Evolutionary conservation across 2,329 filamentous ascomycete genomes (phyloP).

Genomic region (Curvularia verruculosa): DNA sequence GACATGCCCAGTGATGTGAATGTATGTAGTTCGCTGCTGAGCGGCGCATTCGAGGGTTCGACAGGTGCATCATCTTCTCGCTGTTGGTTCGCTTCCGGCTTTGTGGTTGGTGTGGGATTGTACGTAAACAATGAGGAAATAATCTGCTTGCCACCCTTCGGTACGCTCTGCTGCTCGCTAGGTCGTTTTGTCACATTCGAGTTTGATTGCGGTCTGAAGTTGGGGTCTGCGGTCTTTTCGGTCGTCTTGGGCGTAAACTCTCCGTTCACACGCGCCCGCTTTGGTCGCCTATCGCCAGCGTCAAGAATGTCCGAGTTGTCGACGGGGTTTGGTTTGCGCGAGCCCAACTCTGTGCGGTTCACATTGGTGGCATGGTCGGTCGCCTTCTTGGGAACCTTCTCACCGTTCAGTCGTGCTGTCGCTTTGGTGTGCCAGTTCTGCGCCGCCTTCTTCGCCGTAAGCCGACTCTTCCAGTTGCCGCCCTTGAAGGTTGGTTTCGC

Average conservation of each 20-base stretch:
- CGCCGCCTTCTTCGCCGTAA: conserved; percentile 75
- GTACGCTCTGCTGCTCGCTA: conserved; percentile 42
- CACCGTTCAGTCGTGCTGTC: conserved; percentile 40
- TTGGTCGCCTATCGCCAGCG: conserved; percentile 35
- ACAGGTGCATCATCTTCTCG: conserved; percentile 55
- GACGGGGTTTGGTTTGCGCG: conserved; percentile 23
- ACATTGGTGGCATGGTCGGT: conserved; percentile 34
- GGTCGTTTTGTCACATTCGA: conserved; percentile 34
- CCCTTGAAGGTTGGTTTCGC: conserved; percentile 75
- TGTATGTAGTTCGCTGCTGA: conserved; percentile 80
- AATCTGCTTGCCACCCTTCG: conserved; percentile 63
- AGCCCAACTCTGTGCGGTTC: conserved; percentile 41
- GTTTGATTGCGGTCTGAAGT: conserved; percentile 43
- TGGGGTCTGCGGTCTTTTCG: conserved; percentile 24
- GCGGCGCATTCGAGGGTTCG: conserved; percentile 87
- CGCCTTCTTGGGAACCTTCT: conserved; percentile 29
- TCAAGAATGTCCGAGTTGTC: conserved; percentile 26
- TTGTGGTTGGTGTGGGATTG: conserved; percentile 77
- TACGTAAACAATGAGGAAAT: conserved; percentile 92
- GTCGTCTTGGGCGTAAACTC: conserved; percentile 45
- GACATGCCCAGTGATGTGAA: conserved; percentile 88
- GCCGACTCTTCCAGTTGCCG: conserved; percentile 89
- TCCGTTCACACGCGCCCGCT: conserved; percentile 46
- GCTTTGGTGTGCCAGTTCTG: conserved; percentile 59
- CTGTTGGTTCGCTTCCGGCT: conserved; percentile 57